Base-by-base conservation (phyloP, 805 yeast genomes). In the Ogataea ramenticola region DNA sequence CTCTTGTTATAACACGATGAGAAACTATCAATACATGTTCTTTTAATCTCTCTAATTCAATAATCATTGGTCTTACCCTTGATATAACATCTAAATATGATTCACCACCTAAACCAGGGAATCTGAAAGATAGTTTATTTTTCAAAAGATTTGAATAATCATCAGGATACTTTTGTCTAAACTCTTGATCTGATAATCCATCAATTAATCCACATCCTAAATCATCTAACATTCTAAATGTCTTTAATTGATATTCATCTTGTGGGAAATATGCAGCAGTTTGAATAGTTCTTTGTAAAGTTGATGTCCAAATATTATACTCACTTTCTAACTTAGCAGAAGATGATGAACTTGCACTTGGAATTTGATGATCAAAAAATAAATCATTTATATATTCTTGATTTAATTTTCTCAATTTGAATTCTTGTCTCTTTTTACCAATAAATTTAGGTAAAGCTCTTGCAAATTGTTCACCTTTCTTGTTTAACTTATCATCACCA, bases 61-160 rank as follows among this genome's bases (percentile, higher is more conserved):
- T 55, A 35, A 64, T 64, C 11, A 64, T 61, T 17, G 68, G 68
- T 24, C 65, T 50, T 30, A 64, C 44, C 31, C 69, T 46, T 21
- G 62, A 53, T 16, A 64, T 62, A 24, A 64, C 67, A 45, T 64
- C 69, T 39, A 64, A 39, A 40, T 63, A 63, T 1, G 69, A 64
- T 44, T 64, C 69, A n/a, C 69, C 69, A 9, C 67, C 65, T 17
- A 58, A 40, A 14, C 69, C 69, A 2, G 67, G 68, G 35, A 57
- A 64, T 48, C 69, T 53, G 45, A 57, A 64, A 15, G 57, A 47
- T 19, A 65, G 45, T 42, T 53, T 62, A 42, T 65, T 61, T 19
- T 46, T 49, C 48, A 62, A 47, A 32, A 60, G 60, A 38, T 54
- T 57, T 36, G 51, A 39, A 43, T 57, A 64, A 34, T 63, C 65